Base-by-base conservation (phyloP, 257 asterid genomes). In the Mentha longifolia region DNA sequence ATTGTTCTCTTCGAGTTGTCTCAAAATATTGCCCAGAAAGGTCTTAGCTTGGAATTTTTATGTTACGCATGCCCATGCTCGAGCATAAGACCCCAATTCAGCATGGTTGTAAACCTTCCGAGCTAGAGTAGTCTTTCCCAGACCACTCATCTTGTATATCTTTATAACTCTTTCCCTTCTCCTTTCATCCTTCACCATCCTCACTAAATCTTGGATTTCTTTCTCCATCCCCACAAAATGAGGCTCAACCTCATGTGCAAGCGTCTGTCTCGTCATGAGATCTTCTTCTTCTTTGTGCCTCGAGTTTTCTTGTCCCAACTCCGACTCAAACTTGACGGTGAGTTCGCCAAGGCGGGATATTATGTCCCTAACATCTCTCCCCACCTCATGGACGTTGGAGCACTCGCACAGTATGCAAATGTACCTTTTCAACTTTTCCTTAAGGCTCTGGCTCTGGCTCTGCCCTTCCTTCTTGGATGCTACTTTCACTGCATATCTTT, bases 31-130 rank as follows among this genome's bases (percentile, higher is more conserved):
- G 31, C 56, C 70, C n/a, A 76, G 47, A 2, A 70, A 39, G 43
- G 46, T 59, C 45, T 68, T 47, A 39, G 43, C 70, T 69, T 73
- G 45, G 75, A 80, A 70, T 15, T 68, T 59, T 31, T 65, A 69
- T 0, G 81, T 68, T 2, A 73, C 31, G 46, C 85, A 72, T 15
- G 57, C 79, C 85, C 85, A 80, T 0, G 67, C 78, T 28, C 7
- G 65, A n/a, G 28, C 46, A 7, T 41, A 41, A 41, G 12, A 41
- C 46, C 3, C 46, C 46, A 41, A 5, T 7, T 8, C 12, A 7
- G 1, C 4, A 8, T 50, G 57, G 28, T 50, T 16, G 57, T 50
- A 50, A 16, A 50, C 22, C 60, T 9, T 11, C 22, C 33, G 22
- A 20, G n/a, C 60, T 39, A 19, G 70, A 60, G 12, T 3, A 0